Base-by-base conservation (phyloP, 2,329 filamentous ascomycete species). In the Penicillium vulpinum region DNA sequence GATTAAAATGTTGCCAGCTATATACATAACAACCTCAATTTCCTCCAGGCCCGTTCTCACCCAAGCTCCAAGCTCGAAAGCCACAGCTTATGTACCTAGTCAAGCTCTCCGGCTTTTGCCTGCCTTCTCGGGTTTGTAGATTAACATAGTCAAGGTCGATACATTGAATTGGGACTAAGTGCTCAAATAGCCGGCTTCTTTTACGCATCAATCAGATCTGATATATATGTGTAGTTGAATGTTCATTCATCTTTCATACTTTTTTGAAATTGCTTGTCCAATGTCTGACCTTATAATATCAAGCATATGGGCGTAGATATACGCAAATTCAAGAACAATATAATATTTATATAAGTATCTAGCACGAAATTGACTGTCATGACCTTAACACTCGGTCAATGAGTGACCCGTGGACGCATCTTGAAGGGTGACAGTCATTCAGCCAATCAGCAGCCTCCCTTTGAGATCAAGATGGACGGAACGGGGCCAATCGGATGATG, bases 401-500 rank as follows among this genome's bases (percentile, higher is more conserved):
- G 54, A 59, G n/a, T n/a, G n/a, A n/a, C n/a, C n/a, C n/a, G n/a
- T n/a, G n/a, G 38, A 54, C 35, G 43, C 49, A 56, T 52, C 54
- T 53, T 33, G 54, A 54, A 51, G 33, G 33, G 22, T 47, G 38
- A 58, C 48, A 57, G 33, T 51, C 33, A 35, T 26, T 2, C 26
- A 45, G 18, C 69, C 69, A 72, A 72, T 72, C 67, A 72, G 5
- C 31, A 4, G 2, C 24, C 22, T 41, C 36, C 22, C 15, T 55
- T 65, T 63, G 58, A 62, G 67, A 70, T 67, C 67, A 65, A 43
- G 35, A 33, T 33, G 41, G 36, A n/a, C n/a, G n/a, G 36, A 35
- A 56, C 51, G 50, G 51, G 62, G 46, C 57, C 54, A 57, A 56
- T 61, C 62, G 63, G 62, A 56, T 43, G 59, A 62, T 65, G 63